Base-by-base conservation (phyloP, 2,329 filamentous ascomycete genomes). In the Aspergillus tanneri region DNA sequence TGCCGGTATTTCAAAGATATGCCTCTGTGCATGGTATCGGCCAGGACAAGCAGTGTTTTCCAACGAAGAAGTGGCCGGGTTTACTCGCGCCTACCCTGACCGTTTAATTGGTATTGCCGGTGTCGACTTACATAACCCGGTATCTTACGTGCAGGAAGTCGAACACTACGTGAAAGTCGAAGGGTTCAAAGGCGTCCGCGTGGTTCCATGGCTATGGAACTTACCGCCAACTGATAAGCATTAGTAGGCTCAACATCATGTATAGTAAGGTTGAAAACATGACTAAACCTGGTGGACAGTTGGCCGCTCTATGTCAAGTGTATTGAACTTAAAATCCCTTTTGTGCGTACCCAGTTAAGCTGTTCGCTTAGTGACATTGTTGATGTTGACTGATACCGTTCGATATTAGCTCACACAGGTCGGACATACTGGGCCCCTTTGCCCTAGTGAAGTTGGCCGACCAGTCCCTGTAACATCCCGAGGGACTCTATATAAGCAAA, bases 261-360 rank as follows among this genome's bases (percentile, higher is more conserved):
- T 22, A 12, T 5, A 3, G 11, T 9, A 4, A 14, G 3, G 28
- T 14, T 12, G 4, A 32, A 9, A 32, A 3, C 3, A 32, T 32
- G 28, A 32, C 4, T 11, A 3, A 12, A 9, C 28, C 16, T 4
- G 22, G 2, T 18, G 16, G 14, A 3, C 16, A 38, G 35, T 38
- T 63, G 57, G 57, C 59, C 59, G 7, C 48, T 62, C 4, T 62
- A 43, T 44, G 57, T 61, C 36, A 61, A 61, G 46, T 62, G 60
- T 43, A 57, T 62, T 16, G 60, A 61, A 35, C 54, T 63, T 12
- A 59, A 61, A 43, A 46, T 63, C 21, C 60, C 60, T 1, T 63
- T 63, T 46, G 19, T 38, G 16, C 18, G 35, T 8, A 38, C n/a
- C 2, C 21, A 18, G n/a, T n/a, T n/a, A n/a, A n/a, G n/a, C n/a